Conservation (phyloP, 192 early-diverging fungal genomes). For the Gaertneriomyces sp. region DNA sequence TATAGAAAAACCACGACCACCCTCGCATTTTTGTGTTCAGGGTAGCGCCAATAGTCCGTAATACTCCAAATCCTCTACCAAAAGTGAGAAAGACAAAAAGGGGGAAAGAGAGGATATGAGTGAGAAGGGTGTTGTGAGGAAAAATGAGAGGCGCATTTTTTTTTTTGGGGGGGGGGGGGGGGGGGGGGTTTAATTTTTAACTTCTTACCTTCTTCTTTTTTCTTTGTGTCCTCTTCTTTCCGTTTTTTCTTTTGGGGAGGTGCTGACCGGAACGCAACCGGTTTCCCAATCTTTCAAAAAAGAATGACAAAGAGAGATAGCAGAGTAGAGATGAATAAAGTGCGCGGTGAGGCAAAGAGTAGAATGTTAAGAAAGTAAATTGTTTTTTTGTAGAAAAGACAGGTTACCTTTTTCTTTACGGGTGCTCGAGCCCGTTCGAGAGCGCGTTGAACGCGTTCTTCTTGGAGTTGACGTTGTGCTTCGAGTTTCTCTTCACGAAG, state of each 20-base stretch:
- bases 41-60: constrained; percentile 20
- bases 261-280: constrained; percentile 53
- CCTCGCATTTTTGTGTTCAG: not conserved
- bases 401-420: constrained; percentile 56
- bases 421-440: constrained; percentile 58
- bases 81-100: not conserved
- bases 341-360: not conserved
- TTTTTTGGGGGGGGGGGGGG: too few species aligned
- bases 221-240: constrained; percentile 53
- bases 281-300: constrained; percentile 46
- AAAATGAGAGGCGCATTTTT: too few species aligned
- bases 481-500: constrained; percentile 59
- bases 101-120: too few species aligned
- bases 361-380: not conserved
- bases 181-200: not conserved
- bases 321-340: not conserved
- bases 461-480: constrained; percentile 49
- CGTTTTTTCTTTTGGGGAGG: constrained; percentile 60
- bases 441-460: constrained; percentile 55
- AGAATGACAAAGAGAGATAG: constrained; percentile 1
- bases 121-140: too few species aligned
- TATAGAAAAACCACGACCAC: too few species aligned
- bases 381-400: not conserved
- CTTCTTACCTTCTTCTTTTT: constrained; percentile 42
- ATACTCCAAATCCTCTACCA: constrained; percentile 26